Base-by-base conservation (phyloP, 2,329 filamentous ascomycete species). In the Coniella lustricola region DNA sequence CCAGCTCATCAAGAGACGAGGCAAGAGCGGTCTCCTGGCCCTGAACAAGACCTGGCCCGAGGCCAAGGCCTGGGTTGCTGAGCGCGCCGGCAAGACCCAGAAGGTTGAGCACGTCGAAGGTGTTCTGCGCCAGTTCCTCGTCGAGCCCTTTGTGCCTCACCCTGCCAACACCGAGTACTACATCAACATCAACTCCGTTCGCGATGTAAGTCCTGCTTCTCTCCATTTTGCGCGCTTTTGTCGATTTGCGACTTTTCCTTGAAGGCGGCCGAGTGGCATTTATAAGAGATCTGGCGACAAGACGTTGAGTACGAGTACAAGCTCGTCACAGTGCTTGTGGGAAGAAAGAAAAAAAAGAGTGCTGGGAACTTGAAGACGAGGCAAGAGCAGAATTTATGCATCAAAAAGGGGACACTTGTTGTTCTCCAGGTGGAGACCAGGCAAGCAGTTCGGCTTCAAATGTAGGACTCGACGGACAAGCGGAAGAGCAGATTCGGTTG, bases 151-250 rank as follows among this genome's bases (percentile, higher is more conserved):
- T 66, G 90, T 97, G 55, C 93, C 91, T 63, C 93, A 98, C 73
- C 86, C 90, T 57, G 81, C 90, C 62, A 85, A 90, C 69, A 96
- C 91, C 57, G 93, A 98, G 74, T 97, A 97, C 78, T 98, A 98
- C 76, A 95, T 98, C 78, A 96, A 96, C 84, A 98, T 98, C 78
- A 93, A 96, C 82, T 97, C 93, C 56, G 90, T 95, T 65, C 87
- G 93, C 78, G 93, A 97, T 84, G 93, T 97, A 84, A 83, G 90
- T 52, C 8, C 22, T 20, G 35, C 35, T 21, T 20, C 9, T 4
- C 83, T 54, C 45, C 49, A 35, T 39, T 48, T 58, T 54, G 20
- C 21, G 25, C 7, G 57, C 60, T 57, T n/a, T 54, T 47, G 47
- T 55, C 16, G 13, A n/a, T 39, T 42, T 50, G 36, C 21, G n/a